phyloP scores from a whole-genome alignment of 1,139 yeast genomes.

The Torulaspora globosa region DNA sequence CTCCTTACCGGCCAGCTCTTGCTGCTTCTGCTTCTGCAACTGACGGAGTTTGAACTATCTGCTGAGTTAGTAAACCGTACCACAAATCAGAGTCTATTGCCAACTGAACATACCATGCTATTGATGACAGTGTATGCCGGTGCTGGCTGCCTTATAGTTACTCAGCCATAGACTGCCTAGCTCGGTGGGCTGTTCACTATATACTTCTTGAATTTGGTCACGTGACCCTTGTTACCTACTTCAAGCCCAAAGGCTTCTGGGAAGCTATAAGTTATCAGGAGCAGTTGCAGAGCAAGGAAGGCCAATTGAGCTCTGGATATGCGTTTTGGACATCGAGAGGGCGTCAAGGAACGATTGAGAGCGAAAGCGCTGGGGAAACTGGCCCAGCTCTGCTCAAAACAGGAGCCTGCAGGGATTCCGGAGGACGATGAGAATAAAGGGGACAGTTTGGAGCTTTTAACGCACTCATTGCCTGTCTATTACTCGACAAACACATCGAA shows the following conservation, averaged over 20 bases:
- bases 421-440: constrained; percentile 4
- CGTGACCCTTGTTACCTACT: too few relatives aligned
- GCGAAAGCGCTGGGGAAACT: constrained; percentile 56
- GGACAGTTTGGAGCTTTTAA: constrained; percentile 21
- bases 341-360: constrained; percentile 41
- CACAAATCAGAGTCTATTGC: neutral
- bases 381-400: constrained; percentile 38
- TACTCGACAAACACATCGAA: constrained; percentile 29
- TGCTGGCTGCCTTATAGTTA: too few relatives aligned
- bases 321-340: constrained; percentile 23
- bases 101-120: constrained; percentile 2
- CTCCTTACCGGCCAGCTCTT: constrained; percentile 26
- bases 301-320: constrained; percentile 7
- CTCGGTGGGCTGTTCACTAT: neutral
- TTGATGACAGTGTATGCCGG: too few relatives aligned
- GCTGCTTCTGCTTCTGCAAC: constrained; percentile 55
- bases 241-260: neutral
- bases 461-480: constrained; percentile 30
- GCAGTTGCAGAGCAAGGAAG: neutral
- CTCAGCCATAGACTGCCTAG: too few relatives aligned
- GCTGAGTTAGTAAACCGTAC: constrained; percentile 1
- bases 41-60: constrained; percentile 53
- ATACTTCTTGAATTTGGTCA: neutral
- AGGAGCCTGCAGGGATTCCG: constrained; percentile 10
- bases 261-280: neutral